Base-by-base conservation (phyloP, 306 rosid genomes). In the Carpinus fangiana region DNA sequence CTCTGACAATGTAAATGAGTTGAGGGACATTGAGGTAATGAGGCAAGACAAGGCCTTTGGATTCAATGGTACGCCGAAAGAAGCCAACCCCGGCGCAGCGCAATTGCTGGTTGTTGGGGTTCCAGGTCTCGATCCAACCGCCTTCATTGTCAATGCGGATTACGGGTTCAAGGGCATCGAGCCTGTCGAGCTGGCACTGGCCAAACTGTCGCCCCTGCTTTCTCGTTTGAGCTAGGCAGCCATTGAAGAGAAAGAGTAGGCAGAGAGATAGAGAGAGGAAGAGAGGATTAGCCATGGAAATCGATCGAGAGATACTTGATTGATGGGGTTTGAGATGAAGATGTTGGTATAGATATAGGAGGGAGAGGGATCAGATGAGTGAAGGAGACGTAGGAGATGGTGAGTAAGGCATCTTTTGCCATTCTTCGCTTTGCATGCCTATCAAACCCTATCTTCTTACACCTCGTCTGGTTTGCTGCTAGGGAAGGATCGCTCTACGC, bases 391-490 rank as follows among this genome's bases (percentile, higher is more conserved):
- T 80, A 48, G 45, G 4, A 3, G n/a, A 65, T 47, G 10, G 9
- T 73, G 73, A 2, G 52, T n/a, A 73, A 73, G 73, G 62, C 79
- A 85, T 76, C 54, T 67, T 3, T 46, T 45, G 87, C 81, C 94
- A 88, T 36, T 82, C 82, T 82, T 84, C 90, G 62, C 8, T 72
- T 28, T 88, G 90, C 90, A 90, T 88, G 92, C 18, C 74, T 45
- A 21, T 55, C 38, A 18, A 2, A 28, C n/a, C 76, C 38, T 71
- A 8, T 2, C 64, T 57, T 17, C 54, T 81, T 81, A 88, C 91
- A 86, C 90, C 82, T 90, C 84, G 83, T 56, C 4, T 20, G 2
- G 50, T 66, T 41, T 41, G 45, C 12, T 74, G 59, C 18, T 38
- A 38, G 67, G 81, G 79, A 57, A 82, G 57, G 57, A 72, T 84